phyloP scores from a whole-genome alignment of 805 yeast species.

The Schwanniomyces polymorphus region DNA sequence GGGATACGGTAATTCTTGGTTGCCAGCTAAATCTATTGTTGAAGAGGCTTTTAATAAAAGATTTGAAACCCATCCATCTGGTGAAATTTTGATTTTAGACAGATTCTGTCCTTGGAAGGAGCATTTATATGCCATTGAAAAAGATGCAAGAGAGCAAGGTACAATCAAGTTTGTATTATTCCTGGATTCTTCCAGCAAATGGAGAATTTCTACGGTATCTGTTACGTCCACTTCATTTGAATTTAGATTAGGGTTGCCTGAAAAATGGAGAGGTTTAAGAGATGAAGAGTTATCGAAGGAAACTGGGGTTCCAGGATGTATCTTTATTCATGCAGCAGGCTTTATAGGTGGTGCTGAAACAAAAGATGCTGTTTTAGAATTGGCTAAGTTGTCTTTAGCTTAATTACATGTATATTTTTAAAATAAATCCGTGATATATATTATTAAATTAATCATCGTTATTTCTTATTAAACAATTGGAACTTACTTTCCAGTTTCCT shows the following conservation, averaged over 20 bases:
- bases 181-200: constrained; percentile 64
- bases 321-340: constrained; percentile 94
- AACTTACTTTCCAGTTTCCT: constrained; percentile 3
- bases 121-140: constrained; percentile 76
- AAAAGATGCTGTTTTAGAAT: constrained; percentile 69
- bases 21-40: constrained; percentile 84
- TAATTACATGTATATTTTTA: neutral
- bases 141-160: constrained; percentile 53
- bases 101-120: constrained; percentile 94
- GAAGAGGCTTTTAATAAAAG: constrained; percentile 67
- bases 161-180: constrained; percentile 75
- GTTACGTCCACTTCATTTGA: constrained; percentile 74
- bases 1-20: constrained; percentile 81
- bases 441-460: neutral
- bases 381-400: constrained; percentile 53
- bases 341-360: constrained; percentile 94
- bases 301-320: constrained; percentile 83
- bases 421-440: neutral
- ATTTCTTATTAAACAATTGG: neutral
- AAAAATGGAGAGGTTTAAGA: constrained; percentile 92
- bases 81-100: constrained; percentile 72
- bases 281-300: constrained; percentile 75
- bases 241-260: constrained; percentile 85
- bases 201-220: constrained; percentile 95
- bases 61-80: constrained; percentile 60